Conservation (phyloP, 208 protist genomes). For the Wallacemonas sp. region DNA sequence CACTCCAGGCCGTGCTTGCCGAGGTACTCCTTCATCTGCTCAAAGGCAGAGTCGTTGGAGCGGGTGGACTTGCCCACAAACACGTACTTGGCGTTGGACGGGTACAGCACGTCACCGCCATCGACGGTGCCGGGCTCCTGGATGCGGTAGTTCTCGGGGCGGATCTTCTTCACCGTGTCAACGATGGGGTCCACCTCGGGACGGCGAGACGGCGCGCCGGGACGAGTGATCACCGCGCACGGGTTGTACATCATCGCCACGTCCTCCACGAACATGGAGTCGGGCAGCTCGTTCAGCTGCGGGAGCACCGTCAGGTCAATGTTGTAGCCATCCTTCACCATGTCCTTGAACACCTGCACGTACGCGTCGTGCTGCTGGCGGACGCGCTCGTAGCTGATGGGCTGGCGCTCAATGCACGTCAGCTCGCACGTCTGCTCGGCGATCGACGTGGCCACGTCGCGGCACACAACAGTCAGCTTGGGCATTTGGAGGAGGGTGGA, state of each 20-base stretch:
- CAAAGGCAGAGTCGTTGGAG: constrained; percentile 42
- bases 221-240: constrained; percentile 44
- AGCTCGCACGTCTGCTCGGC: constrained; percentile 42
- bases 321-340: constrained; percentile 40
- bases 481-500: constrained; percentile 20
- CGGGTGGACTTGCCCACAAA: constrained; percentile 51
- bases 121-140: constrained; percentile 37
- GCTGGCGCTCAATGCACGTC: constrained; percentile 48
- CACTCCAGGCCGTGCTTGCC: constrained; percentile 39
- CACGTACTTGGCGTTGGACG: constrained; percentile 40
- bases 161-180: constrained; percentile 23
- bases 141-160: constrained; percentile 35
- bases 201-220: constrained; percentile 39
- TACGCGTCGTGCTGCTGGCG: constrained; percentile 44
- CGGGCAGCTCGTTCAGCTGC: constrained; percentile 36
- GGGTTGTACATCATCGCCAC: constrained; percentile 43
- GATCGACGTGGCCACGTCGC: constrained; percentile 28
- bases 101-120: constrained; percentile 46
- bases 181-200: constrained; percentile 41
- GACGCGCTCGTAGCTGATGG: constrained; percentile 24
- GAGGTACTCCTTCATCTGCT: constrained; percentile 45
- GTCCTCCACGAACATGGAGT: constrained; percentile 58
- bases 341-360: constrained; percentile 34
- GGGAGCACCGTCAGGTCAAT: constrained; percentile 43
- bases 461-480: constrained; percentile 43